A percentile compares a stretch with the other conserved stretches of the same genome.
These are phyloP conservation scores for Flaveria ramosissima DNA, from an alignment of 129 eudicot genomes.

Conservation along the genomic window DNA sequence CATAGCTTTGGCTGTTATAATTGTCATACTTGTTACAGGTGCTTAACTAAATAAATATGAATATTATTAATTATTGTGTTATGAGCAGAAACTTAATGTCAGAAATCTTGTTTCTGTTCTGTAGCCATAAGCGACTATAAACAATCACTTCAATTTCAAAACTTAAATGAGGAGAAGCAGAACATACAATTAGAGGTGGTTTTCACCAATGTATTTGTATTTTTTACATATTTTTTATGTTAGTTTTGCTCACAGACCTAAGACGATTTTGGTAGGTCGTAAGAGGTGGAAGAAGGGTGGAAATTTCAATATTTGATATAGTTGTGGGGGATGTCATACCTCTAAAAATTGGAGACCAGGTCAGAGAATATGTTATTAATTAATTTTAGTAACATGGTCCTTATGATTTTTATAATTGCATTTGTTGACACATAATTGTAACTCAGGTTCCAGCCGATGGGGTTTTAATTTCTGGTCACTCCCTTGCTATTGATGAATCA, in stretches of 20 bases:
- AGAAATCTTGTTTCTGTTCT: slow-evolving; percentile 25
- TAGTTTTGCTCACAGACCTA: slow-evolving; percentile 21
- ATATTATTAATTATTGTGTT: not conserved
- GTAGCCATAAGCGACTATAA: slow-evolving; percentile 86
- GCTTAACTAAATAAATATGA: slow-evolving; percentile 24
- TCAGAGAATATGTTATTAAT: slow-evolving; percentile 11
- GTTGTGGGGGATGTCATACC: slow-evolving; percentile 91
- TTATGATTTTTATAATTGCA: slow-evolving; percentile 19
- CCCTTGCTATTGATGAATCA: slow-evolving; percentile 90
- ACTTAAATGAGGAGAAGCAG: slow-evolving; percentile 85
- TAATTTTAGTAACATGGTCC: not conserved
- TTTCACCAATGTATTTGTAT: slow-evolving; percentile 4
- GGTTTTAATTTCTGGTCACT: slow-evolving; percentile 73
- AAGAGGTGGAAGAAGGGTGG: slow-evolving; percentile 78
- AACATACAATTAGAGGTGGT: slow-evolving; percentile 89
- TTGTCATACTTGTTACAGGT: slow-evolving; percentile 93
- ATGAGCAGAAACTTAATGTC: not conserved
- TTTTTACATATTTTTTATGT: not conserved
- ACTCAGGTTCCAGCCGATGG: slow-evolving; percentile 97
- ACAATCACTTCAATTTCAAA: slow-evolving; percentile 89
- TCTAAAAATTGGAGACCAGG: slow-evolving; percentile 97
- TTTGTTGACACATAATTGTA: slow-evolving; percentile 14
- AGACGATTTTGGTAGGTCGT: slow-evolving; percentile 53
- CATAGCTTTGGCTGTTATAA: slow-evolving; percentile 84
- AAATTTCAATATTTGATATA: slow-evolving; percentile 80